A percentile compares a stretch with the other conserved stretches of the same genome.
phyloP scores from a whole-genome alignment of 2,329 filamentous ascomycete genomes.

The Ophiostoma ips region DNA sequence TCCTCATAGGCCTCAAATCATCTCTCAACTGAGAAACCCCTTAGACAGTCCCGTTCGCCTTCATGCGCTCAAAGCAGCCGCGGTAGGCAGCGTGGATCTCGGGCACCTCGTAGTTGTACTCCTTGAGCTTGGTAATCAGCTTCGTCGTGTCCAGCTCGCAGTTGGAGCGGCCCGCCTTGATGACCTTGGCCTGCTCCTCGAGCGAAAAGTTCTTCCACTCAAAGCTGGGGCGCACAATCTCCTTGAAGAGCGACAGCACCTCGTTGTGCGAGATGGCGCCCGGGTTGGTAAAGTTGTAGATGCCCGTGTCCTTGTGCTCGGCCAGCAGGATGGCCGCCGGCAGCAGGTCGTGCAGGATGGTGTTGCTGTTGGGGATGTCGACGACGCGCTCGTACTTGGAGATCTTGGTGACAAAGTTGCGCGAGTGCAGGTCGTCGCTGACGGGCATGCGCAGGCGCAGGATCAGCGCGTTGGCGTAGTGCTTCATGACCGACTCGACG shows the following conservation, averaged over 20 bases:
- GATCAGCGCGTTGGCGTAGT: conserved; percentile 47
- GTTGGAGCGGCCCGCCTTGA: conserved; percentile 54
- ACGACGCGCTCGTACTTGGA: conserved; percentile 50
- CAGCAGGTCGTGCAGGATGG: conserved; percentile 49
- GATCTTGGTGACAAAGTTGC: conserved; percentile 59
- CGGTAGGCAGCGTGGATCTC: conserved; percentile 50
- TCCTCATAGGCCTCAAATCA: background rate
- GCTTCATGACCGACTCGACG: conserved; percentile 50
- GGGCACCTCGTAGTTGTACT: conserved; percentile 44
- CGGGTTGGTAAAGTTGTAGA: conserved; percentile 60
- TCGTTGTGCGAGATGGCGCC: conserved; percentile 60
- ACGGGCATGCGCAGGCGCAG: conserved; percentile 57
- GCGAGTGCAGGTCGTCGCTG: conserved; percentile 50
- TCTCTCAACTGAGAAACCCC: background rate
- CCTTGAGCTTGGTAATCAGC: conserved; percentile 42
- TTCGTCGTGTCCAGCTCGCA: conserved; percentile 51
- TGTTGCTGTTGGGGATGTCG: conserved; percentile 55
- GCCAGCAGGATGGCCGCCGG: conserved; percentile 68
- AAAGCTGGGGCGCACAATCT: conserved; percentile 46
- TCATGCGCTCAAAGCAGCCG: conserved; percentile 50
- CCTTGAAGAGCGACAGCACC: conserved; percentile 46
- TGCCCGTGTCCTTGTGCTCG: conserved; percentile 70
- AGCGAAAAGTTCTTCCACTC: conserved; percentile 53
- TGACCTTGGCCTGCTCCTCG: conserved; percentile 52
- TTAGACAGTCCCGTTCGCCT: conserved; percentile 37